Evolutionary conservation across 2,329 filamentous ascomycete species (phyloP), one percentile per base, ranked within the genome.

Genomic region (Paraconiothyrium sp.): DNA sequence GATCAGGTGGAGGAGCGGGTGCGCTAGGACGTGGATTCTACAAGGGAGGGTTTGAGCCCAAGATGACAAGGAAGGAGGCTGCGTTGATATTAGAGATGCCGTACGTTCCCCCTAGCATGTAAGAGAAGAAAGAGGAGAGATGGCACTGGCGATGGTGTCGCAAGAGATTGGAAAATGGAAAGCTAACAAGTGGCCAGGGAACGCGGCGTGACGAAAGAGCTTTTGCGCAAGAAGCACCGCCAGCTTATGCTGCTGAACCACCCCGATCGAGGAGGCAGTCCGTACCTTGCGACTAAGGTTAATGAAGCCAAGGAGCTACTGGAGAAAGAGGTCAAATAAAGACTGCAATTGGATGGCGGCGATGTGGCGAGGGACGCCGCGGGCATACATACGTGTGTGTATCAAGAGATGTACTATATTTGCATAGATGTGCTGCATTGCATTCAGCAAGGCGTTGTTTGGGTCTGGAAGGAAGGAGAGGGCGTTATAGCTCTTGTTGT

Each of bases 241-340:
- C 93, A 90, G 58, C 88, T 98, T 69, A 99, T 99, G 94, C 88
- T 99, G 59, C 85, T 97, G 68, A 99, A 99, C 85, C 95, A 99
- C 80, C 95, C 95, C 66, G 95, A 99, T 85, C 91, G 95, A 76
- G 95, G 95, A 68, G 95, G 95, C 43, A 97, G 93, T 76, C 95
- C 95, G 8, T 99, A 98, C 78, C 83, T 99, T 48, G 95, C 95
- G 14, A 97, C 94, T 57, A 99, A 99, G 81, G 91, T 99, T 77
- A 99, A 99, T 82, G 95, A 99, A 80, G 95, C 95, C 43, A 99
- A 99, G 81, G 94, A 98, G 78, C 88, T 98, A 66, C 78, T 99
- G 69, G 95, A 99, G 78, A 97, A 97, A 81, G 75, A 78, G 51
- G 63, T 77, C 1, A 78, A 78, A 62, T 73, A 71, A 62, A 50